phyloP scores from a whole-genome alignment of 164 flowering plant genomes.

The Amborella trichopoda region DNA sequence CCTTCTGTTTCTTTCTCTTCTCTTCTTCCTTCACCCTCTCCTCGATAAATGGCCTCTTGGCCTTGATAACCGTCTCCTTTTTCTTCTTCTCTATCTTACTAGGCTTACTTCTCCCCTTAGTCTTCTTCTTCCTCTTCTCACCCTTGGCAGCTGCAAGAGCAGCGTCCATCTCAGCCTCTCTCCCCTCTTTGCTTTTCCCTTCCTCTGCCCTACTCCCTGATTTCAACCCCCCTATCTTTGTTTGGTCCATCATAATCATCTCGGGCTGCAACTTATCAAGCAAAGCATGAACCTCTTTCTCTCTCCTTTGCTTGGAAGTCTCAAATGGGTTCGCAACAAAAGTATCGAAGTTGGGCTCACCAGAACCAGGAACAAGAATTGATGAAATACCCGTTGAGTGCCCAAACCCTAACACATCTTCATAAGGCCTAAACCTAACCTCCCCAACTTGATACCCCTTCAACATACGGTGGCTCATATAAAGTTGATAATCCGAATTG shows the following conservation, averaged over 20 bases:
- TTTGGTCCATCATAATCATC: conserved; percentile 76
- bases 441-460: conserved; percentile 73
- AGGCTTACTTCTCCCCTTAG: conserved; percentile 83
- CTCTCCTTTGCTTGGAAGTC: conserved; percentile 65
- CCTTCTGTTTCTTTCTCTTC: conserved; percentile 37
- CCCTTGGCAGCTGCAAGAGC: conserved; percentile 50
- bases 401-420: conserved; percentile 80
- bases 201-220: conserved; percentile 37
- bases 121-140: conserved; percentile 42
- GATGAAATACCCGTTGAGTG: conserved; percentile 88
- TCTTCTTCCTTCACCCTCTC: conserved; percentile 30
- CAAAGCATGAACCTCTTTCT: conserved; percentile 71
- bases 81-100: conserved; percentile 54
- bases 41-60: conserved; percentile 69
- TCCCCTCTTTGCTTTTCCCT: conserved; percentile 29
- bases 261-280: conserved; percentile 94
- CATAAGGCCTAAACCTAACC: conserved; percentile 66
- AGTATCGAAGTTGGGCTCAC: conserved; percentile 92
- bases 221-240: conserved; percentile 58
- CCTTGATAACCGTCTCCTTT: conserved; percentile 34
- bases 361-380: conserved; percentile 82
- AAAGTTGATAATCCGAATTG: conserved; percentile 40
- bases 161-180: conserved; percentile 63
- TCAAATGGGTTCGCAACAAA: conserved; percentile 94
- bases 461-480: conserved; percentile 71